Percentiles rank a stretch among this genome's conserved stretches.
Evolutionary conservation across 2,329 filamentous ascomycete species (phyloP).

Genomic region (Ophiostoma piceae): DNA sequence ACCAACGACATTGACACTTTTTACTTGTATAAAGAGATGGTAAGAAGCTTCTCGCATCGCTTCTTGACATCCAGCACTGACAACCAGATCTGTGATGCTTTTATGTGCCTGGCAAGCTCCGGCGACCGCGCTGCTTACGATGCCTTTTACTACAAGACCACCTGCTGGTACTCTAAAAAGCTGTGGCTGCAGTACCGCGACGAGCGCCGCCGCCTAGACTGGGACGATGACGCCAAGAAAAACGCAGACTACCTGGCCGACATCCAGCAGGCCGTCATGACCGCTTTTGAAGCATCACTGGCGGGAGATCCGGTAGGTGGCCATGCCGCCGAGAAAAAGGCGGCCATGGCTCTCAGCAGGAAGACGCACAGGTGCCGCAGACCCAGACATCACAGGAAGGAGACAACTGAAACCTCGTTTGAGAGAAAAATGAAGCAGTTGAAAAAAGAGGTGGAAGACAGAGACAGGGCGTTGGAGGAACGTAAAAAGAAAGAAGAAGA

Average conservation of each 20-base stretch:
- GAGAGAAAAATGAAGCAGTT: too few relatives aligned
- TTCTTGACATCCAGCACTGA: neutral
- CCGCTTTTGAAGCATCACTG: neutral
- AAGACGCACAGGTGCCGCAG: neutral
- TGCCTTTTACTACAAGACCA: slow-evolving; percentile 19
- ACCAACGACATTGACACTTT: neutral
- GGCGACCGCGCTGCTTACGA: slow-evolving; percentile 19
- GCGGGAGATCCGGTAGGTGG: neutral
- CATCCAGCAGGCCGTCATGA: neutral
- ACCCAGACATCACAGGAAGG: neutral
- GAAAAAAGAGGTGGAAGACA: neutral
- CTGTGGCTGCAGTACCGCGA: slow-evolving; percentile 18
- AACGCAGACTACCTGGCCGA: neutral
- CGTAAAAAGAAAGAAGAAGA: neutral
- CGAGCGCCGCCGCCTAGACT: slow-evolving; percentile 17
- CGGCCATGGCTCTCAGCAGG: neutral
- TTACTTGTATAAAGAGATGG: neutral
- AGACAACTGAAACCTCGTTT: neutral
- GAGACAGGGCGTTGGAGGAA: neutral
- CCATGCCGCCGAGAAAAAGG: neutral
- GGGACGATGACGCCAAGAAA: neutral
- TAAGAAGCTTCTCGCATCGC: neutral
- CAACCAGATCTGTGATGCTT: slow-evolving; percentile 17
- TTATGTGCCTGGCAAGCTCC: slow-evolving; percentile 17
- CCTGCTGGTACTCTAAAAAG: slow-evolving; percentile 20